Percentiles rank a stretch among this genome's conserved stretches.
Conservation (phyloP, 2,329 filamentous ascomycete species). For the Coniochaeta pulveracea region DNA sequence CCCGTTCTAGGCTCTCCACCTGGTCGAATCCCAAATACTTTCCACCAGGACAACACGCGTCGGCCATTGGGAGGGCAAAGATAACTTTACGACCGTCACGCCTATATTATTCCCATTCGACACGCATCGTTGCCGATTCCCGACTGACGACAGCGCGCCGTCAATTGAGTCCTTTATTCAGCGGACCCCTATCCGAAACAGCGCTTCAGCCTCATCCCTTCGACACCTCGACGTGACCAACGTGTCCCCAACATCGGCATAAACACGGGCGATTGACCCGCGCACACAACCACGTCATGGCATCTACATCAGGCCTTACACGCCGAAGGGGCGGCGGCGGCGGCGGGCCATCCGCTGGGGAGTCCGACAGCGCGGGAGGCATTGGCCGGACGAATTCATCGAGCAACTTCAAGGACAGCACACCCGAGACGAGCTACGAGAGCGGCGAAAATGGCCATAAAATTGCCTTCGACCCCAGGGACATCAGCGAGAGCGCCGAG, state of each 20-base stretch:
- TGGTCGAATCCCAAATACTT: too few species aligned
- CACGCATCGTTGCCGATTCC: too few species aligned
- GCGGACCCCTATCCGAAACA: background rate
- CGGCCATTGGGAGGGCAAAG: too few species aligned
- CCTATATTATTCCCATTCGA: too few species aligned
- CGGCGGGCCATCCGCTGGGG: constrained; percentile 49
- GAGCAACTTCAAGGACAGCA: constrained; percentile 39
- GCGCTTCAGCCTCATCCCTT: constrained; percentile 1
- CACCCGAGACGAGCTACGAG: constrained; percentile 76
- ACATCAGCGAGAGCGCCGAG: constrained; percentile 95
- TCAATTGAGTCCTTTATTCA: too few species aligned
- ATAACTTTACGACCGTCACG: too few species aligned
- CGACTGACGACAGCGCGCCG: too few species aligned
- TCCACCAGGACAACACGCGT: too few species aligned
- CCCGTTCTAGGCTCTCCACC: too few species aligned
- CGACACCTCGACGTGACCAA: background rate
- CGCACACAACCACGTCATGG: constrained; percentile 1
- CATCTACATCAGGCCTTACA: constrained; percentile 43
- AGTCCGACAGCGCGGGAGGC: constrained; percentile 38
- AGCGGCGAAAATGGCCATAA: constrained; percentile 93
- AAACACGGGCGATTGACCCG: background rate
- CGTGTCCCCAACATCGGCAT: background rate
- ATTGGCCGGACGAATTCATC: constrained; percentile 45
- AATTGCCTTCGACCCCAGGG: constrained; percentile 93
- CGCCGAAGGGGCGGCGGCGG: constrained; percentile 60